phyloP scores from a whole-genome alignment of 2,329 filamentous ascomycete genomes.

The Zymoseptoria tritici region DNA sequence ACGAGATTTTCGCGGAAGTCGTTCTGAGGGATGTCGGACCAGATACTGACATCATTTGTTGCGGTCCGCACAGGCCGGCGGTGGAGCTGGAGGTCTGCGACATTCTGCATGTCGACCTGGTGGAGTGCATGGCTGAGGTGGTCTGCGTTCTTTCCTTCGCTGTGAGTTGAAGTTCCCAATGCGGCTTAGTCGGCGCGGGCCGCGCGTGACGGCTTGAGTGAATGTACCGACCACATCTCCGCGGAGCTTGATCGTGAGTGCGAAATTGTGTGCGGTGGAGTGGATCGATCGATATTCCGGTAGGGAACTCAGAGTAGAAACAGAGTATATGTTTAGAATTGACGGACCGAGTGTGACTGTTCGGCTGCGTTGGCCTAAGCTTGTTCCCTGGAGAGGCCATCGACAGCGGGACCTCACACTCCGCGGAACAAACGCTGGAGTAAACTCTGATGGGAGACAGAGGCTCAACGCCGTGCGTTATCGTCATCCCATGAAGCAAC shows the following conservation, averaged over 20 bases:
- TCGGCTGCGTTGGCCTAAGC: neutral
- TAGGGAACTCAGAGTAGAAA: neutral
- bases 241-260: neutral
- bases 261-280: neutral
- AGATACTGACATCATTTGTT: slow-evolving; percentile 2
- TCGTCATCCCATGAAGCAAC: too few species aligned
- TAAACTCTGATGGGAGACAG: too few species aligned
- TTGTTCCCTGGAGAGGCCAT: neutral
- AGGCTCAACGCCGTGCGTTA: too few species aligned
- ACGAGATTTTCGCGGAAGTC: slow-evolving; percentile 8
- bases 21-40: slow-evolving; percentile 5
- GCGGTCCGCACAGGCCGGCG: slow-evolving; percentile 5
- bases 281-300: neutral
- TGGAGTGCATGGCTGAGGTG: neutral
- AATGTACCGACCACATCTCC: neutral
- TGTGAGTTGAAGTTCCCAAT: neutral
- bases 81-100: neutral
- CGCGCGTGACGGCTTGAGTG: neutral
- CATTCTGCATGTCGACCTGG: neutral
- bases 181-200: neutral
- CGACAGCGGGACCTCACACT: too few species aligned
- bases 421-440: too few species aligned
- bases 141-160: neutral
- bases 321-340: neutral
- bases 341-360: too few species aligned